phyloP scores from a whole-genome alignment of 169 alveolate species.

The Hammondia hammondi region DNA sequence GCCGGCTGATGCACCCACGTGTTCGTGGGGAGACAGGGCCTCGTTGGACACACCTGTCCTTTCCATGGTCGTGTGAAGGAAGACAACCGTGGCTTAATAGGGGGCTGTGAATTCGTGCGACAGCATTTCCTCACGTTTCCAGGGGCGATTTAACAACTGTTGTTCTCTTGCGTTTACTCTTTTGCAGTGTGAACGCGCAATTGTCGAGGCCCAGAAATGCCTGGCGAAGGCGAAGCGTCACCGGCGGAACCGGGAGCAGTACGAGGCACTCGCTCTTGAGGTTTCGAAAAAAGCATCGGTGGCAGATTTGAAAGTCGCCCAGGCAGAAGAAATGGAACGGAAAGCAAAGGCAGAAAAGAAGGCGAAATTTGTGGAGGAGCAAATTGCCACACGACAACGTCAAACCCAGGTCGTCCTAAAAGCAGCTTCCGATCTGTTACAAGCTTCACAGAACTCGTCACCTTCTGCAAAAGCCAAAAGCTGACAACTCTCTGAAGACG shows the following conservation, averaged over 20 bases:
- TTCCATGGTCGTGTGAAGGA: no score
- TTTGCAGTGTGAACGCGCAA: conserved; percentile 33
- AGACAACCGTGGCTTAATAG: no score
- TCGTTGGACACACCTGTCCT: no score
- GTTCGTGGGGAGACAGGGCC: no score
- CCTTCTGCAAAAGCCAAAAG: not conserved
- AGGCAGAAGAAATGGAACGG: conserved; percentile 18
- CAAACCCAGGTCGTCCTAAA: conserved; percentile 37
- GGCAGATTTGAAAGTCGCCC: conserved; percentile 19
- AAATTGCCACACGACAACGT: not conserved
- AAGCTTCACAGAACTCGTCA: not conserved
- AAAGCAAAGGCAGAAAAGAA: conserved; percentile 10
- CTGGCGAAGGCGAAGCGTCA: conserved; percentile 28
- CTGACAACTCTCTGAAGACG: not conserved
- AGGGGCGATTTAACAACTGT: not conserved
- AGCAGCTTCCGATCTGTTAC: conserved; percentile 29
- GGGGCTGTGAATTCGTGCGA: not conserved
- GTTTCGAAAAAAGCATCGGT: conserved; percentile 4
- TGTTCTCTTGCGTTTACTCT: not conserved
- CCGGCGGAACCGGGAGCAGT: conserved; percentile 32
- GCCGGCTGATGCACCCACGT: no score
- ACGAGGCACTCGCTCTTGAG: conserved; percentile 24
- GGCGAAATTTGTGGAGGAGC: conserved; percentile 5
- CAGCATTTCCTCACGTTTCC: not conserved
- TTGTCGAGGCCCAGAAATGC: conserved; percentile 1